Percentiles rank a stretch among this genome's conserved stretches.
These are phyloP conservation scores for Isatis lusitanica DNA, from an alignment of 441 rosid genomes.

Conservation along the genomic window DNA sequence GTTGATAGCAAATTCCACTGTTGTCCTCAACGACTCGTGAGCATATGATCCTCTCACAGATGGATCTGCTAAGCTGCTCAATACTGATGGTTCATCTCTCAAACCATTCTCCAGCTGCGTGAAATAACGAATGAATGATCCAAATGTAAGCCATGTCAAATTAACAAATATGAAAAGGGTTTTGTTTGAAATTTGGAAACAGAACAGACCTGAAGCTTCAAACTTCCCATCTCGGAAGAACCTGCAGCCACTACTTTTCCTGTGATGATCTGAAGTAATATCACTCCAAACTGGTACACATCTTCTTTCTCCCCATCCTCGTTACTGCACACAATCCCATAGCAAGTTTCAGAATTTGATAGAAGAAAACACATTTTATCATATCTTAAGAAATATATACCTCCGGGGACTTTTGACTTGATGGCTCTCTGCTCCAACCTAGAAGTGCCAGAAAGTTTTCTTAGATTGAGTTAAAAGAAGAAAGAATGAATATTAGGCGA, in stretches of 20 bases:
- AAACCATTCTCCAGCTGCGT: conserved; percentile 56
- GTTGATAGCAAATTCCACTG: conserved; percentile 60
- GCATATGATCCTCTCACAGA: conserved; percentile 64
- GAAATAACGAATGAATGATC: background rate
- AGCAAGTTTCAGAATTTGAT: conserved; percentile 12
- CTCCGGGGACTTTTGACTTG: conserved; percentile 32
- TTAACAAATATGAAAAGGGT: background rate
- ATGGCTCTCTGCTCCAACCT: conserved; percentile 63
- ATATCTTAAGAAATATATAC: conserved; percentile 24
- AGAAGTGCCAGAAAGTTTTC: conserved; percentile 20
- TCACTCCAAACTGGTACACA: conserved; percentile 79
- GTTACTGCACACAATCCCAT: conserved; percentile 34
- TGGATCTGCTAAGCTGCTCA: conserved; percentile 53
- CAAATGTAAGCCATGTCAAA: background rate
- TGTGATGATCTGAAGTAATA: conserved; percentile 68
- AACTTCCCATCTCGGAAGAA: conserved; percentile 50
- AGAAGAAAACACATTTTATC: background rate
- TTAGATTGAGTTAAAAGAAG: background rate
- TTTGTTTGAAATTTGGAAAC: background rate
- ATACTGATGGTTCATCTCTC: conserved; percentile 54
- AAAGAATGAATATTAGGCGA: background rate
- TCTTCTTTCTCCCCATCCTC: conserved; percentile 78
- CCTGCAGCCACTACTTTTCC: conserved; percentile 52
- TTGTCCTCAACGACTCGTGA: conserved; percentile 68
- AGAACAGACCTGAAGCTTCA: conserved; percentile 50